Evolutionary conservation across 257 asterid species (phyloP).

Genomic region (Anisodus acutangulus): DNA sequence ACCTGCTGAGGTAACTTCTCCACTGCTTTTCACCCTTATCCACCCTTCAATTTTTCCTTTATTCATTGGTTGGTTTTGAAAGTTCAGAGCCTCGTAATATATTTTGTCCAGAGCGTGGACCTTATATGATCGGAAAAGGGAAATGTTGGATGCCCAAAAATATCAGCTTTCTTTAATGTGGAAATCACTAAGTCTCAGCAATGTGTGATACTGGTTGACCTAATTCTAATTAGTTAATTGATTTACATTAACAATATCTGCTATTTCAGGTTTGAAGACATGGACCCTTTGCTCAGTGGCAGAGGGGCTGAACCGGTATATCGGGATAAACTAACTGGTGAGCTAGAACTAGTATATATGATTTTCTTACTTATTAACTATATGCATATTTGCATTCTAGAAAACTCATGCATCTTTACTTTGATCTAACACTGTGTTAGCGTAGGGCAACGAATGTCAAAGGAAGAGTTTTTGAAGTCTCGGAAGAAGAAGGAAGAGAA

Average conservation of each 20-base stretch:
- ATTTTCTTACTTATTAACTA: constrained; percentile 22
- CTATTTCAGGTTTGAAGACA: constrained; percentile 58
- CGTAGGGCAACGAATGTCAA: constrained; percentile 77
- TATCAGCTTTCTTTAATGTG: no score
- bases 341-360: constrained; percentile 20
- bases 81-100: neutral
- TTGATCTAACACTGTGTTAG: constrained; percentile 32
- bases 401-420: neutral
- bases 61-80: neutral
- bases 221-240: neutral
- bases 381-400: no score
- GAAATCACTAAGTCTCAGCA: neutral
- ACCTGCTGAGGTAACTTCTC: constrained; percentile 58
- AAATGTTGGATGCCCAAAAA: neutral
- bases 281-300: constrained; percentile 83
- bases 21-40: neutral
- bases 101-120: neutral
- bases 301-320: constrained; percentile 72
- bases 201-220: neutral
- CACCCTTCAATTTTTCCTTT: no score
- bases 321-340: constrained; percentile 84
- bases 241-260: neutral
- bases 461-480: constrained; percentile 63
- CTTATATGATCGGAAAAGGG: no score
- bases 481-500: constrained; percentile 63